Percentiles rank a stretch among this genome's conserved stretches.
Conservation (phyloP, 306 rosid genomes). For the Quercus variabilis region DNA sequence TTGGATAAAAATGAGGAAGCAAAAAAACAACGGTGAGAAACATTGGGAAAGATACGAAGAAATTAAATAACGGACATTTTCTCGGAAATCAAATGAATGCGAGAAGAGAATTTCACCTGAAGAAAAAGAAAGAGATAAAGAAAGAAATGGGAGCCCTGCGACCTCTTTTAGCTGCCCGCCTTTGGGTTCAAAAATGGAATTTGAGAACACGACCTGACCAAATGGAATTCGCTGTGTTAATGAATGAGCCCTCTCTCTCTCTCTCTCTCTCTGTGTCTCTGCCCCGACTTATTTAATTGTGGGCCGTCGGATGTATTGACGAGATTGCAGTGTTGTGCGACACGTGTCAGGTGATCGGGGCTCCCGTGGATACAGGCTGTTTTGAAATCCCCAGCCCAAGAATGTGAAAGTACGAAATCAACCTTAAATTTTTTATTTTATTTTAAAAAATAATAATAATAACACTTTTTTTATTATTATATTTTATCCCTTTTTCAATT, state of each 20-base stretch:
- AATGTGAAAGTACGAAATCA: constrained; percentile 6
- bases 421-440: not conserved
- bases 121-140: constrained; percentile 11
- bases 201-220: constrained; percentile 5
- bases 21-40: not conserved
- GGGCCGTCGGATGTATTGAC: constrained; percentile 18
- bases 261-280: not conserved
- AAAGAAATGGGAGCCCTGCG: constrained; percentile 15
- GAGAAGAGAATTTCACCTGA: constrained; percentile 26
- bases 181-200: constrained; percentile 29
- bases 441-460: too few relatives aligned
- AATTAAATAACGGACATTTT: not conserved
- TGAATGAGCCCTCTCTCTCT: not conserved
- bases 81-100: not conserved
- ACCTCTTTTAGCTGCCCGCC: constrained; percentile 28
- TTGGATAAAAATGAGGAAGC: not conserved
- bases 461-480: too few relatives aligned
- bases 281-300: constrained; percentile 4
- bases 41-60: not conserved
- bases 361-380: constrained; percentile 21
- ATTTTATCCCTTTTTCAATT: too few relatives aligned
- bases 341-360: constrained; percentile 36
- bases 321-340: constrained; percentile 21
- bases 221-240: constrained; percentile 32
- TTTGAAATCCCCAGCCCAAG: constrained; percentile 2